Conservation (phyloP, 1,284 basidiomycete species). For the Thecaphora frezii region DNA sequence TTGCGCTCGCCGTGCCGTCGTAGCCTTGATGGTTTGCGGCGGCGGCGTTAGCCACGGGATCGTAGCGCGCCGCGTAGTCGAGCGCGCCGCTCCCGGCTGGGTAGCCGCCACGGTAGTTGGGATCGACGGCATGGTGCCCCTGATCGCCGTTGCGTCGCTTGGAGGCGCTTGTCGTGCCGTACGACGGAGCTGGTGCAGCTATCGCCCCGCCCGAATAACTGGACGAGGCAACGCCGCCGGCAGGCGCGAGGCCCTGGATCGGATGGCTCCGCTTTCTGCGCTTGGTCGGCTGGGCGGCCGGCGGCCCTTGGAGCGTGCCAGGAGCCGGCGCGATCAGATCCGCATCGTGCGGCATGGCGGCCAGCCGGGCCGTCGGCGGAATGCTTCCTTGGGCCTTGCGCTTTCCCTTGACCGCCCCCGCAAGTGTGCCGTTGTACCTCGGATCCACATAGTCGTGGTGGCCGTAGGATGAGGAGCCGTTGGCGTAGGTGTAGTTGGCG, state of each 20-base stretch:
- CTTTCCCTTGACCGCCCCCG: constrained; percentile 24
- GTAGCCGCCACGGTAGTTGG: constrained; percentile 40
- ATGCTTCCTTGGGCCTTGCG: constrained; percentile 28
- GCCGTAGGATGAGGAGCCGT: constrained; percentile 8
- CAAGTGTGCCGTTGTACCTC: constrained; percentile 10
- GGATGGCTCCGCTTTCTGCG: constrained; percentile 35
- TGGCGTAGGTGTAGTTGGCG: constrained; percentile 29
- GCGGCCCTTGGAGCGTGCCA: constrained; percentile 4
- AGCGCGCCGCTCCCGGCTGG: constrained; percentile 27
- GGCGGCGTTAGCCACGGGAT: constrained; percentile 18
- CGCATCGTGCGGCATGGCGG: constrained; percentile 31
- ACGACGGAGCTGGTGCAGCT: not conserved
- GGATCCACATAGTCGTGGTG: constrained; percentile 10
- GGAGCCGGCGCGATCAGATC: constrained; percentile 35
- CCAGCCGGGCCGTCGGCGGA: constrained; percentile 3
- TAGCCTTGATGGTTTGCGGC: constrained; percentile 22
- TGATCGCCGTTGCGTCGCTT: constrained; percentile 26
- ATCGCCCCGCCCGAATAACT: not conserved
- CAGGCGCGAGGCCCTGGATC: constrained; percentile 14
- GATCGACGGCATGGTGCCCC: constrained; percentile 14
- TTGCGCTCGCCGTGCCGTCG: constrained; percentile 31
- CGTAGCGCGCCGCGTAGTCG: constrained; percentile 29
- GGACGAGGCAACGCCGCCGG: not conserved
- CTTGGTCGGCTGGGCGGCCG: constrained; percentile 7
- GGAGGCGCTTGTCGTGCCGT: no score